These are phyloP conservation scores for Fusarium compactum DNA, from an alignment of 2,329 filamentous ascomycete genomes.

Conservation along the genomic window DNA sequence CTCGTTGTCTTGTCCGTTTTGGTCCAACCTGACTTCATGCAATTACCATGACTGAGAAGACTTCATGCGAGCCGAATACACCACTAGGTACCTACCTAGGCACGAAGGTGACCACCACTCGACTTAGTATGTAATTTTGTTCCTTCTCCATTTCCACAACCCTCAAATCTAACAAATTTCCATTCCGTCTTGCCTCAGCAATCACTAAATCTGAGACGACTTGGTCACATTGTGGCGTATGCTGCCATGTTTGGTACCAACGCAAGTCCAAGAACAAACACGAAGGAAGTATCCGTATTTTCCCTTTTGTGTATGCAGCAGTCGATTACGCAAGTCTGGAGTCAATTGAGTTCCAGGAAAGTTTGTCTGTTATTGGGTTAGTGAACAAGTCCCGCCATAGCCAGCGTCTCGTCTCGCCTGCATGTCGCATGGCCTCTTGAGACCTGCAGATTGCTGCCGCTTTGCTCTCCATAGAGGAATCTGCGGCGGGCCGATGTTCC, in stretches of 20 bases:
- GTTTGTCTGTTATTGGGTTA: background rate
- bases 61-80: slow-evolving; percentile 7
- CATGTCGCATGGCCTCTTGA: background rate
- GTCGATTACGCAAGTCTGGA: background rate
- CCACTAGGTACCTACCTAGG: background rate
- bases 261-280: background rate
- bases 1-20: slow-evolving; percentile 28
- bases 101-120: background rate
- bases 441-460: background rate
- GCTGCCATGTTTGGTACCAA: background rate
- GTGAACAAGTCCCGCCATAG: background rate
- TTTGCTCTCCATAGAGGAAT: slow-evolving; percentile 10
- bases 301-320: background rate
- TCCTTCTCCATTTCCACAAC: slow-evolving; percentile 3
- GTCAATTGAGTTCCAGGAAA: slow-evolving; percentile 1
- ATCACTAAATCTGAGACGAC: slow-evolving; percentile 32
- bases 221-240: background rate
- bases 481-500: slow-evolving; percentile 43
- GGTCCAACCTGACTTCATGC: slow-evolving; percentile 7
- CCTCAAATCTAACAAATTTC: slow-evolving; percentile 5
- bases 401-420: background rate
- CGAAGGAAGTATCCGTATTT: background rate
- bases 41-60: background rate
- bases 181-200: slow-evolving; percentile 15
- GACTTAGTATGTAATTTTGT: background rate